phyloP scores from a whole-genome alignment of 805 yeast genomes.

The Wickerhamomyces strasburgensis region DNA sequence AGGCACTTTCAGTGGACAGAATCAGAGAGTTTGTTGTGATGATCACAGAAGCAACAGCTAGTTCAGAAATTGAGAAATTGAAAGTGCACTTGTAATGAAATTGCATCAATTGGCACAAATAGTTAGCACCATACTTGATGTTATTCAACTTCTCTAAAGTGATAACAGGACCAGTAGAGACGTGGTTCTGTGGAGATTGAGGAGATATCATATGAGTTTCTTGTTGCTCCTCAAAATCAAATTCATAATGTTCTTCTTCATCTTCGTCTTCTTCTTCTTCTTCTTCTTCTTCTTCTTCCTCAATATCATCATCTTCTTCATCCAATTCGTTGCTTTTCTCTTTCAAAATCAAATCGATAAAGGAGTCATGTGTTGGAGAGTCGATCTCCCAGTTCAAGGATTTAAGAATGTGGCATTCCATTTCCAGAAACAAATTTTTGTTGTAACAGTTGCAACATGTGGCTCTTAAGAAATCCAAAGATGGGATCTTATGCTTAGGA shows the following conservation, averaged over 20 bases:
- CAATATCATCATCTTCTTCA: too few relatives aligned
- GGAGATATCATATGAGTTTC: too few relatives aligned
- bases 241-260: too few relatives aligned
- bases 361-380: conserved; percentile 57
- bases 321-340: conserved; percentile 19
- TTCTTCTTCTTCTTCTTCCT: too few relatives aligned
- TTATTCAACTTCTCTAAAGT: conserved; percentile 26
- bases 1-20: conserved; percentile 16
- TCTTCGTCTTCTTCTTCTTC: too few relatives aligned
- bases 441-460: conserved; percentile 57
- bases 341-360: conserved; percentile 51
- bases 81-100: conserved; percentile 57
- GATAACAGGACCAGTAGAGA: not conserved
- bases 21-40: conserved; percentile 42
- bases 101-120: conserved; percentile 61
- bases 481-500: conserved; percentile 58
- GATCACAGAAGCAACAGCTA: conserved; percentile 48
- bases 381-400: conserved; percentile 61
- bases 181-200: conserved; percentile 1
- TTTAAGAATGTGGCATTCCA: conserved; percentile 65
- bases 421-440: conserved; percentile 51
- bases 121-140: conserved; percentile 51
- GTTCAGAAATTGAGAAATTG: conserved; percentile 39
- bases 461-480: conserved; percentile 45
- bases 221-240: too few relatives aligned